phyloP scores from a whole-genome alignment of 306 rosid species.

The Albizia julibrissin region DNA sequence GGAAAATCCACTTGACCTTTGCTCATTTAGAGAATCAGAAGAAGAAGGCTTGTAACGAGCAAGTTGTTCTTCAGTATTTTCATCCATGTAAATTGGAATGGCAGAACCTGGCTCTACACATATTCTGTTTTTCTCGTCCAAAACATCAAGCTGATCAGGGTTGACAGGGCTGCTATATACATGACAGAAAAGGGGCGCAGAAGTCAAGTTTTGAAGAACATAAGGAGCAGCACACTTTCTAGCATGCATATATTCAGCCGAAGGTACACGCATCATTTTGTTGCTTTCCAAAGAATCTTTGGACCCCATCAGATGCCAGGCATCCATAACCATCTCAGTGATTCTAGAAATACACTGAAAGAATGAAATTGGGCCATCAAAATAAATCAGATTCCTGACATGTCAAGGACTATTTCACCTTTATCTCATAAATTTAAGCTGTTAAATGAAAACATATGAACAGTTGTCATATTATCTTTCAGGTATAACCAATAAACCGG shows the following conservation, averaged over 20 bases:
- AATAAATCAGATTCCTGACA: slow-evolving; percentile 16
- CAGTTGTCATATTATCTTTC: not conserved
- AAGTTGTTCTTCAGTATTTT: slow-evolving; percentile 65
- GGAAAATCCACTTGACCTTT: slow-evolving; percentile 59
- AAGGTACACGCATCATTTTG: slow-evolving; percentile 43
- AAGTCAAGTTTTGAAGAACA: slow-evolving; percentile 85
- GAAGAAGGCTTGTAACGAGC: slow-evolving; percentile 65
- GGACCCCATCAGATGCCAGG: slow-evolving; percentile 49
- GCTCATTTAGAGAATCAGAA: slow-evolving; percentile 66
- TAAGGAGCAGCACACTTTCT: slow-evolving; percentile 86
- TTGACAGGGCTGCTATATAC: slow-evolving; percentile 55
- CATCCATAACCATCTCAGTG: slow-evolving; percentile 69
- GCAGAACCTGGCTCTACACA: slow-evolving; percentile 77
- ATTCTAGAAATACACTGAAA: slow-evolving; percentile 75
- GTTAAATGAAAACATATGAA: not conserved
- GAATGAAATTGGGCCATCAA: slow-evolving; percentile 4
- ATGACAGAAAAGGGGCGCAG: slow-evolving; percentile 66
- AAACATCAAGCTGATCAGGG: slow-evolving; percentile 45
- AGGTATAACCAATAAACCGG: not conserved
- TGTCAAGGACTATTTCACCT: not conserved
- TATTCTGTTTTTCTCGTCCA: slow-evolving; percentile 46
- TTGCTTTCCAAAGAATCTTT: slow-evolving; percentile 54
- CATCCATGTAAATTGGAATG: slow-evolving; percentile 68
- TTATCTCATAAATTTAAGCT: not conserved
- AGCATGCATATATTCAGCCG: slow-evolving; percentile 49